Evolutionary conservation across 2,329 filamentous ascomycete species (phyloP).

Genomic region (Botrytis paeoniae): DNA sequence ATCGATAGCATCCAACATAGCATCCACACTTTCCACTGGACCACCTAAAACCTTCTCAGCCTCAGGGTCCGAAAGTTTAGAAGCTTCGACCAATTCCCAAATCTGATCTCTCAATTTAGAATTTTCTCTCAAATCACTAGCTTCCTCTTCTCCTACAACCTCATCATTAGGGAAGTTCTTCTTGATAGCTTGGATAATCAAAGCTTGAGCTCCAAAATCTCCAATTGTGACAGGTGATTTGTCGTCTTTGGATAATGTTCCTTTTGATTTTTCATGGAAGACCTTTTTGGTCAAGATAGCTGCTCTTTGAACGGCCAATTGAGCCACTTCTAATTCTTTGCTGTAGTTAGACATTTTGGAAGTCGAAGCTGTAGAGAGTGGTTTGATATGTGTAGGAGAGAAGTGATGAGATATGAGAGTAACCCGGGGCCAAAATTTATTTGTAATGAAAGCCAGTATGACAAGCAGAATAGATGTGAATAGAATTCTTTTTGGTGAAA

Average conservation of each 20-base stretch:
- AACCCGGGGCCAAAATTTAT: constrained; percentile 33
- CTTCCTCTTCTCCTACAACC: constrained; percentile 94
- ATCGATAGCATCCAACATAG: constrained; percentile 67
- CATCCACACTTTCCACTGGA: constrained; percentile 61
- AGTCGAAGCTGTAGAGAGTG: constrained; percentile 24
- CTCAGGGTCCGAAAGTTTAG: constrained; percentile 63
- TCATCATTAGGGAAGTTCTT: constrained; percentile 87
- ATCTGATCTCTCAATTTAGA: constrained; percentile 68
- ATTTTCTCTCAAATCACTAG: constrained; percentile 72
- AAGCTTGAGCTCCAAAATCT: constrained; percentile 94
- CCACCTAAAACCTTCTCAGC: constrained; percentile 69
- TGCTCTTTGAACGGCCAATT: constrained; percentile 85
- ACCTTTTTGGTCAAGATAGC: constrained; percentile 72
- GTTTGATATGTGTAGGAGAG: constrained; percentile 22
- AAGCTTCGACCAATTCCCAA: constrained; percentile 76
- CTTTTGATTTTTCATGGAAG: constrained; percentile 87
- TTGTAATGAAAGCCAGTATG: constrained; percentile 34
- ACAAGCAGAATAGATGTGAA: constrained; percentile 32
- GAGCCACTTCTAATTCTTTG: constrained; percentile 77
- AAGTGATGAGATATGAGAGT: constrained; percentile 35
- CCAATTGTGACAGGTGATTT: constrained; percentile 96
- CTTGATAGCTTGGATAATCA: constrained; percentile 88
- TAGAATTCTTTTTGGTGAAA: constrained; percentile 25
- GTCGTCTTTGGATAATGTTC: constrained; percentile 91
- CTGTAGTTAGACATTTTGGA: constrained; percentile 53